Base-by-base conservation (phyloP, 2,329 filamentous ascomycete species). In the Aspergillus uvarum region DNA sequence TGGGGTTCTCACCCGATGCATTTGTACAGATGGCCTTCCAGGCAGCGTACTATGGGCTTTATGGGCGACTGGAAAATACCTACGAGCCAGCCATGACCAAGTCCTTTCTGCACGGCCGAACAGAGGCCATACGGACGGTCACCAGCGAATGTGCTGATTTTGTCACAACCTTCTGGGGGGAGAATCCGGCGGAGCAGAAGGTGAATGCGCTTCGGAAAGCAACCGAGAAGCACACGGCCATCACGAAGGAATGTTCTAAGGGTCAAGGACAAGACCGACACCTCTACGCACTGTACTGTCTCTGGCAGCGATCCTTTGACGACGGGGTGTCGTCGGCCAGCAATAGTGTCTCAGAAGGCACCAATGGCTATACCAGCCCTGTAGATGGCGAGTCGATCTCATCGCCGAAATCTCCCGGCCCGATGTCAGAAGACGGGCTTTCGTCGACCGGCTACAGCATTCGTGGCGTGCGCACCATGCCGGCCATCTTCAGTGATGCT, bases 21-120 rank as follows among this genome's bases (percentile, higher is more conserved):
- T 99, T 96, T 73, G 91, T 99, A 21, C 95, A 99, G 76, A 98
- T 99, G 94, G 95, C 95, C 0, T 97, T 97, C 80, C 95, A 99
- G 76, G 94, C 94, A 4, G 94, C 95, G 1, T 98, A 99, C 80
- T 99, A 97, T 71, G 95, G 95, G 2, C 83, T 99, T 7, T 99
- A 98, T 69, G 95, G 95, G 3, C 87, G 92, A 4, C 87, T 96
- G 1, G 95, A 98, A 76, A 96, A 92, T 72, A 95, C 93, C 0
- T 99, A 99, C 74, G 95, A 99, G 76, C 95, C 95, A 7, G 94
- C 95, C 47, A 98, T 99, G 95, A 99, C 95, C 54, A 99, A 99
- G 76, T 82, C 89, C 60, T 99, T 87, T 78, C 86, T 96, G 61
- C 95, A 98, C 73, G 95, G 95, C 11, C 89, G 95, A 50, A 99